Base-by-base conservation (phyloP, 1,284 basidiomycete genomes). In the Acaromyces ingoldii region DNA sequence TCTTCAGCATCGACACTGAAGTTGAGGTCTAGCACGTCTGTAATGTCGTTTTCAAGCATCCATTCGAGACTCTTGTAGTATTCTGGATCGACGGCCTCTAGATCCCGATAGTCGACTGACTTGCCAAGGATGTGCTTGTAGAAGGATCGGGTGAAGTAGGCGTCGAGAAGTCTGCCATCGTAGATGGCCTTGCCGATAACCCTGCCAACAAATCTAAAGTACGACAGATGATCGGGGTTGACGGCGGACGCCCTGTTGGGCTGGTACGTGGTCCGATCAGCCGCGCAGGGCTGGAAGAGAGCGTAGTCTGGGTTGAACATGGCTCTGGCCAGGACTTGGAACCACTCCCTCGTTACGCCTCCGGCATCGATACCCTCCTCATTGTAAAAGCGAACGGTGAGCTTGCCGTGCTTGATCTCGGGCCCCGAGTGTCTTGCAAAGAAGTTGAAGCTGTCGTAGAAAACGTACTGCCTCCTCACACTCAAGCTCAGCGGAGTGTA, bases 281-380 rank as follows among this genome's bases (percentile, higher is more conserved):
- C 91, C 0, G 65, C 68, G 45, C 62, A 96, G 9, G 93, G 93
- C 74, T 96, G 90, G 82, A 98, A 99, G 19, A 98, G 82, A 5
- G 91, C 91, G 69, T 98, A 96, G 78, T 95, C 90, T n/a, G 95
- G 92, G 75, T 99, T 91, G 78, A 99, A 97, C 88, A 99, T 99
- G 76, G 96, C 92, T 50, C 91, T 83, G 1, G 93, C 92, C 19
- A 99, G 83, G 50, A 96, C 93, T 67, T 91, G 89, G 84, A 93
- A 96, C 93, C 93, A 97, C 78, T 97, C 93, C 60, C 93, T 83
- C 2, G 95, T 96, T 37, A 98, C 90, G 69, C 95, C 95, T 24
- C 95, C 95, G 0, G 95, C 95, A 75, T 98, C 95, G 42, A 98
- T 89, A 61, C 95, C 95, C 70, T 98, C 95, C 72, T 99, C 95